Evolutionary conservation across 192 early-diverging fungal species (phyloP).

Genomic region (Gamsiella multidivaricata): DNA sequence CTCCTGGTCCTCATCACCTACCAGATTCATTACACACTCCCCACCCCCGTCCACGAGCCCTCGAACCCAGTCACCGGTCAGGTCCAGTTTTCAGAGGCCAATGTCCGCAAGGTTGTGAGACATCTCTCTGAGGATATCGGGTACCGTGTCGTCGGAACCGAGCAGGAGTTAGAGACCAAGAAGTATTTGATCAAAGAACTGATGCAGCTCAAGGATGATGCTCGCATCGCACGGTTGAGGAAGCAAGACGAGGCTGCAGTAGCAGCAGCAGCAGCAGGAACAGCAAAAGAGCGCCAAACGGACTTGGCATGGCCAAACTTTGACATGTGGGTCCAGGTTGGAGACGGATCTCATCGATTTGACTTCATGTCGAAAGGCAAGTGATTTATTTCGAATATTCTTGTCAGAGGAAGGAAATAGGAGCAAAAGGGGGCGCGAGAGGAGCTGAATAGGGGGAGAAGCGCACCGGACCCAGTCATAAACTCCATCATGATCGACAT

Average conservation of each 20-base stretch:
- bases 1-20: slow-evolving; percentile 24
- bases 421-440: background rate
- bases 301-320: slow-evolving; percentile 56
- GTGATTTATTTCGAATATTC: background rate
- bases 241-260: slow-evolving; percentile 15
- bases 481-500: too few species aligned
- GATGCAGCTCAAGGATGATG: slow-evolving; percentile 49
- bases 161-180: slow-evolving; percentile 50
- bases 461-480: too few species aligned
- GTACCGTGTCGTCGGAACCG: slow-evolving; percentile 65
- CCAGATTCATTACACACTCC: slow-evolving; percentile 29
- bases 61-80: slow-evolving; percentile 36
- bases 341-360: slow-evolving; percentile 74
- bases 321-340: slow-evolving; percentile 71
- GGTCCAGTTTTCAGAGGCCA: slow-evolving; percentile 65
- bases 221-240: slow-evolving; percentile 44
- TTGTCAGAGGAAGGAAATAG: background rate
- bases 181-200: slow-evolving; percentile 20
- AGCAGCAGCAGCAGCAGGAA: slow-evolving; percentile 41
- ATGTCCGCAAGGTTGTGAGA: slow-evolving; percentile 60
- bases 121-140: slow-evolving; percentile 66
- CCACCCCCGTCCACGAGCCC: slow-evolving; percentile 31
- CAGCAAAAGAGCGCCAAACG: slow-evolving; percentile 4
- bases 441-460: too few species aligned
- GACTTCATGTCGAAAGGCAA: slow-evolving; percentile 78